Evolutionary conservation across 1,139 yeast species (phyloP).

Genomic region (Lodderomyces orthopsilosis): DNA sequence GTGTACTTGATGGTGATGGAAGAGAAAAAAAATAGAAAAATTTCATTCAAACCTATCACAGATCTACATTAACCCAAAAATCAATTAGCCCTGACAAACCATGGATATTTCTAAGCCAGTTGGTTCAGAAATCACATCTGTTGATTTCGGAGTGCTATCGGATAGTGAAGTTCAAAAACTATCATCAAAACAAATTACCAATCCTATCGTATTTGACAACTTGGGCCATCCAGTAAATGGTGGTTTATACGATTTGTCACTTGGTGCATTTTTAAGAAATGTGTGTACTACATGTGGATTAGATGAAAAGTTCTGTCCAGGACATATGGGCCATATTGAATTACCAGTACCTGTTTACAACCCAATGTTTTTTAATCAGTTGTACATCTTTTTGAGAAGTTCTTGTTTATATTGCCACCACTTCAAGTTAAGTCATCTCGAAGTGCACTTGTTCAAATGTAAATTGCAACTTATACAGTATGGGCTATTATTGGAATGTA

Average conservation of each 20-base stretch:
- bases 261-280: constrained; percentile 90
- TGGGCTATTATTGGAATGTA: constrained; percentile 79
- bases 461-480: constrained; percentile 80
- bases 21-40: constrained; percentile 3
- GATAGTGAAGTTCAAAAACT: constrained; percentile 79
- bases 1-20: neutral
- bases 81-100: neutral
- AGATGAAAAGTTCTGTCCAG: constrained; percentile 94
- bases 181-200: constrained; percentile 92
- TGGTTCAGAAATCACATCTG: constrained; percentile 89
- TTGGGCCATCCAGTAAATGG: constrained; percentile 93
- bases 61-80: neutral
- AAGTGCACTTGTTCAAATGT: constrained; percentile 74
- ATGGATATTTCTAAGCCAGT: constrained; percentile 97
- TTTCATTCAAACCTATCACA: neutral
- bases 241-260: constrained; percentile 89
- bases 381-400: constrained; percentile 79
- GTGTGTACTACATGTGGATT: constrained; percentile 94
- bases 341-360: constrained; percentile 94
- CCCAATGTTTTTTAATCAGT: constrained; percentile 89
- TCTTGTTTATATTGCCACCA: constrained; percentile 89
- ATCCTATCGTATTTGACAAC: constrained; percentile 92
- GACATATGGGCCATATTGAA: constrained; percentile 97
- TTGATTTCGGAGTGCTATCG: constrained; percentile 85
- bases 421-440: constrained; percentile 66